Percentiles rank a stretch among this genome's conserved stretches.
Conservation (phyloP, 768 basidiomycete genomes). For the Pleurotus eryngii region DNA sequence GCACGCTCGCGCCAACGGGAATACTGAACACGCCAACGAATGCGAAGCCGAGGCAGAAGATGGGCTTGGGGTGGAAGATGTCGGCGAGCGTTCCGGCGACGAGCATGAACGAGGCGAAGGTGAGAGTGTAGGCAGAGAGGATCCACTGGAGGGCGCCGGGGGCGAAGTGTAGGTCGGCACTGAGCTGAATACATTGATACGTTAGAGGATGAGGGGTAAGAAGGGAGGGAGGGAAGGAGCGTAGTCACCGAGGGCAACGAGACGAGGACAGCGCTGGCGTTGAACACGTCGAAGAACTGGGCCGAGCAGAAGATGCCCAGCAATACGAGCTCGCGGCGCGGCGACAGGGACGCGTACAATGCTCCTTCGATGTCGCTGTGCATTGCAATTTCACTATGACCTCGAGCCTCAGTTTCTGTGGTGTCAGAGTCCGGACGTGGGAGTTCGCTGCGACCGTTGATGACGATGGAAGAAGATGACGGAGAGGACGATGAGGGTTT, state of each 20-base stretch:
- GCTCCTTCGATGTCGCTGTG: too few species aligned
- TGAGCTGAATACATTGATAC: neutral
- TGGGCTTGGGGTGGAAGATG: constrained; percentile 17
- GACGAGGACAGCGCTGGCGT: neutral
- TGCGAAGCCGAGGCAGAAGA: constrained; percentile 13
- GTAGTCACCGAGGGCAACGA: neutral
- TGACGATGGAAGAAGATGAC: too few species aligned
- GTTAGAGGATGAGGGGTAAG: too few species aligned
- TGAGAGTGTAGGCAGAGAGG: constrained; percentile 37
- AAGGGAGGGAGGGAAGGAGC: too few species aligned
- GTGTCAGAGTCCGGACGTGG: too few species aligned
- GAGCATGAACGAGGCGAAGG: constrained; percentile 38
- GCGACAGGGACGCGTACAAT: neutral
- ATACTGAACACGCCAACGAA: constrained; percentile 9
- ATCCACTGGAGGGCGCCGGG: constrained; percentile 26
- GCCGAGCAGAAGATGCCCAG: neutral
- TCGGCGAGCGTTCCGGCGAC: constrained; percentile 12
- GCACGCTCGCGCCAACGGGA: constrained; percentile 2
- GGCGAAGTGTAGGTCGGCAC: neutral
- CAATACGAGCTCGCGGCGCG: neutral
- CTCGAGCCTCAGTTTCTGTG: too few species aligned
- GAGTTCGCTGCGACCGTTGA: too few species aligned
- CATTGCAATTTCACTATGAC: too few species aligned
- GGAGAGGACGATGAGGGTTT: too few species aligned
- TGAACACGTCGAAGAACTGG: constrained; percentile 2